These are phyloP conservation scores for Diphasiastrum complanatum DNA, from an alignment of 83 land plant genomes.

Conservation along the genomic window DNA sequence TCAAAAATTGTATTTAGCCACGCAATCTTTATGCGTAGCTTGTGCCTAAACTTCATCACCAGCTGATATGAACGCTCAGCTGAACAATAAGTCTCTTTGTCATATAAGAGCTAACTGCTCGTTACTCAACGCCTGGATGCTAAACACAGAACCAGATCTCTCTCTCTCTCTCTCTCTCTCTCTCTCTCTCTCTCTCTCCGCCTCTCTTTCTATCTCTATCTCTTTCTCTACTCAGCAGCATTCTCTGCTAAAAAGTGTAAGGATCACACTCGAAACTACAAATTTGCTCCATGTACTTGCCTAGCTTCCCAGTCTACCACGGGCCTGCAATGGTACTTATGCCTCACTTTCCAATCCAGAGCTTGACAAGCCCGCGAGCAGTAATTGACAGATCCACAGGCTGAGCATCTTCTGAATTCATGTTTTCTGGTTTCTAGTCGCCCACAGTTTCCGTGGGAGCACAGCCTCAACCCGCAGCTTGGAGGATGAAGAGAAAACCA, in stretches of 20 bases:
- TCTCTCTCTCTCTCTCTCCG: conserved; percentile 10
- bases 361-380: conserved; percentile 82
- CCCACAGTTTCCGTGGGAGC: conserved; percentile 60
- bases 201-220: not conserved
- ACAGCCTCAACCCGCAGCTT: conserved; percentile 10
- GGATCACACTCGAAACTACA: not conserved
- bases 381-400: conserved; percentile 60
- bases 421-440: conserved; percentile 57
- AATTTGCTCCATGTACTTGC: conserved; percentile 6
- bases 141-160: not conserved
- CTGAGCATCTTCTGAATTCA: conserved; percentile 76
- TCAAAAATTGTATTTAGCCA: no score
- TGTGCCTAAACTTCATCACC: no score
- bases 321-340: conserved; percentile 52
- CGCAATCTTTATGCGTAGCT: no score
- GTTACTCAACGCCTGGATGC: not conserved
- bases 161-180: conserved; percentile 13
- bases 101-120: not conserved
- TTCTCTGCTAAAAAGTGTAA: not conserved
- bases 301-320: conserved; percentile 36
- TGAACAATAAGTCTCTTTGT: no score
- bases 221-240: not conserved
- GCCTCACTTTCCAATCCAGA: conserved; percentile 64
- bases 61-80: no score
- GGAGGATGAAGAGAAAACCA: conserved; percentile 20